phyloP scores from a whole-genome alignment of 2,329 filamentous ascomycete genomes.

The Cyclaneusma minus region DNA sequence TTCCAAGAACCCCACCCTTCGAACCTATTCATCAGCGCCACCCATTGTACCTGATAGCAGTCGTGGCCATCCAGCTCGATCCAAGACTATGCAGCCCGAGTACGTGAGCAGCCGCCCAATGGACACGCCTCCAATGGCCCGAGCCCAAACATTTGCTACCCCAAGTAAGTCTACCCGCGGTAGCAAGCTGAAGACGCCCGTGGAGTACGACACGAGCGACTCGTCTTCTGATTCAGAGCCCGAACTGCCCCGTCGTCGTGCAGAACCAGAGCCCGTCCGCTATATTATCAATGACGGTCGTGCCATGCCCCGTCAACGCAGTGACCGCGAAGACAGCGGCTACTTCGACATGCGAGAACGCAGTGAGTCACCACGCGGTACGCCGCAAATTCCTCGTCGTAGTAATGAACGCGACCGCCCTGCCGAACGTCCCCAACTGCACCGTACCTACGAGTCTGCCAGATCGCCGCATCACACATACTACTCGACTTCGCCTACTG shows the following conservation, averaged over 20 bases:
- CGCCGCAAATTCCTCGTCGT: too few species aligned
- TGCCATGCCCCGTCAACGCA: slow-evolving; percentile 11
- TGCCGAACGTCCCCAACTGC: too few species aligned
- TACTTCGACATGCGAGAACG: slow-evolving; percentile 9
- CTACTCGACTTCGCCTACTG: too few species aligned
- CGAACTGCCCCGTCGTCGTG: slow-evolving; percentile 5
- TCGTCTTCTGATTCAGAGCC: slow-evolving; percentile 8
- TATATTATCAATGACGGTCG: slow-evolving; percentile 13
- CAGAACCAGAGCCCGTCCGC: slow-evolving; percentile 7
- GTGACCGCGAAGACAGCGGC: slow-evolving; percentile 7
- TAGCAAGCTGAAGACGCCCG: slow-evolving; percentile 10
- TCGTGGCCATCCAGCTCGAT: slow-evolving; percentile 11
- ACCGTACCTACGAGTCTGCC: too few species aligned
- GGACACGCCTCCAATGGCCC: slow-evolving; percentile 13
- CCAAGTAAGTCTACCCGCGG: slow-evolving; percentile 7
- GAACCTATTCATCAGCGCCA: slow-evolving; percentile 15
- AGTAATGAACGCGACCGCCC: slow-evolving; percentile 7
- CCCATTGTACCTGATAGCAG: slow-evolving; percentile 6
- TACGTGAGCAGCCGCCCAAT: slow-evolving; percentile 7
- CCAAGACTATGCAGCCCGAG: slow-evolving; percentile 13
- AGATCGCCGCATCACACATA: too few species aligned
- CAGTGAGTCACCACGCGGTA: slow-evolving; percentile 10
- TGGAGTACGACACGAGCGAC: slow-evolving; percentile 8
- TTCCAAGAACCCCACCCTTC: slow-evolving; percentile 12
- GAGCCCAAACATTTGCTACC: slow-evolving; percentile 17